Conservation (phyloP, 2,329 filamentous ascomycete species). For the Daldinia sp. region DNA sequence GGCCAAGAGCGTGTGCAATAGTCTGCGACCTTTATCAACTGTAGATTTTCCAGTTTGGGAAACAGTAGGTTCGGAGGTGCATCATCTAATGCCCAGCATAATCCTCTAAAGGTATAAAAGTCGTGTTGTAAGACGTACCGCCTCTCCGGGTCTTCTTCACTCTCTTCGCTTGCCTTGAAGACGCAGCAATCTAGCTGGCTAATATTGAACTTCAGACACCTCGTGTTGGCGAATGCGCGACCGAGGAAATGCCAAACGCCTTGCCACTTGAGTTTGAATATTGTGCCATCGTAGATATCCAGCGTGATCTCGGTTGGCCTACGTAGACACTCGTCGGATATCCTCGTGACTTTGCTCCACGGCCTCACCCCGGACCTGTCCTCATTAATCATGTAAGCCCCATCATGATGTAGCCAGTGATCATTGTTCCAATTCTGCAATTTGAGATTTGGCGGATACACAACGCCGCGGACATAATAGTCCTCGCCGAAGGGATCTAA, state of each 20-base stretch:
- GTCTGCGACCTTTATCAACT: conserved; percentile 1
- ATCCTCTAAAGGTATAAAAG: not conserved
- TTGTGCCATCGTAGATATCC: not conserved
- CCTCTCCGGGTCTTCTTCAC: not conserved
- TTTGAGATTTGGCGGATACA: not conserved
- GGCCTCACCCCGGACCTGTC: not conserved
- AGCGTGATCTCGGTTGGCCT: conserved; percentile 4
- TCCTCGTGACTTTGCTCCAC: not conserved
- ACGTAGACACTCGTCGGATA: conserved; percentile 11
- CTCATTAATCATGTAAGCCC: conserved; percentile 10
- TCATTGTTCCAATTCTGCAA: conserved; percentile 1
- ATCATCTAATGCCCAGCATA: not conserved
- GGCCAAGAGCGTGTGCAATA: not conserved
- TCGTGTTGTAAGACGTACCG: not conserved
- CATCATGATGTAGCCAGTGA: conserved; percentile 12
- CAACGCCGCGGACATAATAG: not conserved
- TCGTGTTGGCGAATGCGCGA: conserved; percentile 5
- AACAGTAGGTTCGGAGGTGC: not conserved
- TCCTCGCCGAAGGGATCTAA: not conserved
- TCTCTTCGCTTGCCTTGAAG: not conserved
- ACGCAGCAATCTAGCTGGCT: conserved; percentile 6
- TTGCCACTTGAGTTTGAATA: conserved; percentile 2
- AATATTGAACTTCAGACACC: conserved; percentile 5
- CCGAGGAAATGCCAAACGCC: conserved; percentile 11
- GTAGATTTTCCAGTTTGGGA: not conserved